phyloP scores from a whole-genome alignment of 768 basidiomycete species.

The Dioszegia crocea region DNA sequence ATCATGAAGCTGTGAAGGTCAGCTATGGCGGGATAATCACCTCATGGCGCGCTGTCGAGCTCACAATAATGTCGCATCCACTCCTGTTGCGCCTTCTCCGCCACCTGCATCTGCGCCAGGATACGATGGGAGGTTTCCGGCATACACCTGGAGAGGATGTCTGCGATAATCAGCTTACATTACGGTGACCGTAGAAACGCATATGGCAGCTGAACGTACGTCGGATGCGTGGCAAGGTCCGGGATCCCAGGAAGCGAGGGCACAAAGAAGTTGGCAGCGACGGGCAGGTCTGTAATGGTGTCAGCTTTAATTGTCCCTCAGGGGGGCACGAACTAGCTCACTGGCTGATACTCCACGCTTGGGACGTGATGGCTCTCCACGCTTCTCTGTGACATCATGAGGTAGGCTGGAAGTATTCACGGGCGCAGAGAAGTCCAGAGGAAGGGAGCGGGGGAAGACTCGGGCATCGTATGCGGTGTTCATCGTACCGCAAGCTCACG shows the following conservation, averaged over 20 bases:
- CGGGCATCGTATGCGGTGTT: constrained; percentile 3
- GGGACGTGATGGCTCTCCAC: background rate
- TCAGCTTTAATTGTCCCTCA: constrained; percentile 1
- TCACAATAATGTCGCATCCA: constrained; percentile 48
- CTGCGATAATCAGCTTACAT: constrained; percentile 23
- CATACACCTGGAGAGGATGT: constrained; percentile 47
- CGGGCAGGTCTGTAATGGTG: constrained; percentile 18
- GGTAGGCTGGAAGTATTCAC: background rate
- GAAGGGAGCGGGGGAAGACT: constrained; percentile 7
- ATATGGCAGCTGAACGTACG: constrained; percentile 25
- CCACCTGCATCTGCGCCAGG: constrained; percentile 46
- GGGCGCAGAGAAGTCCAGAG: background rate
- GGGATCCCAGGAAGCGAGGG: constrained; percentile 47
- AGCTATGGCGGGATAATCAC: background rate
- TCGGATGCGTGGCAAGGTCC: constrained; percentile 45
- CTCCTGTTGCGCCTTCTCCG: constrained; percentile 42
- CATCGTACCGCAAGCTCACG: background rate
- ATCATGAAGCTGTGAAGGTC: constrained; percentile 63
- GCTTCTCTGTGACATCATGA: background rate
- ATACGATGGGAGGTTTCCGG: constrained; percentile 47
- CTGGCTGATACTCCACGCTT: background rate
- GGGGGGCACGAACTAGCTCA: background rate
- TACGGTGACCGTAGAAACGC: background rate
- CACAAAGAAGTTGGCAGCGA: constrained; percentile 49
- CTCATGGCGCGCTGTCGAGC: no score